These are phyloP conservation scores for Lachancea fermentati DNA, from an alignment of 805 yeast species.

Conservation along the genomic window DNA sequence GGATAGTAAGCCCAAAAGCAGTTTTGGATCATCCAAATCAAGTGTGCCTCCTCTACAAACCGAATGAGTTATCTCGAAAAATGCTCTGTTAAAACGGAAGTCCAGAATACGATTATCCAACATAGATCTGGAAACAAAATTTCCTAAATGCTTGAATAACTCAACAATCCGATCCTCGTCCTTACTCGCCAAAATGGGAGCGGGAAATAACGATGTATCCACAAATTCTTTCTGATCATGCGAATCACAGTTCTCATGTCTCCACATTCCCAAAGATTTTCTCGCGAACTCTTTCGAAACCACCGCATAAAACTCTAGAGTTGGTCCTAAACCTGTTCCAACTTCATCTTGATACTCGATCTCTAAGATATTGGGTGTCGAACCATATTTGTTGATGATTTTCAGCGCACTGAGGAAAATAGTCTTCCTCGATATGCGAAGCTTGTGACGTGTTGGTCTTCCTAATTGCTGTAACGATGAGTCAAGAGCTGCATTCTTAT, in stretches of 20 bases:
- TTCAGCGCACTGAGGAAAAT: slow-evolving; percentile 73
- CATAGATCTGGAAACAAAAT: slow-evolving; percentile 79
- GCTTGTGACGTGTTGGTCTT: slow-evolving; percentile 70
- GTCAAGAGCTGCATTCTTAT: slow-evolving; percentile 27
- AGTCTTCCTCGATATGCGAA: slow-evolving; percentile 65
- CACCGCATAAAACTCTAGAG: slow-evolving; percentile 82
- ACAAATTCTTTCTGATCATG: slow-evolving; percentile 32
- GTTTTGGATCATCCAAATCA: slow-evolving; percentile 8
- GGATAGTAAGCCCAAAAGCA: slow-evolving; percentile 36
- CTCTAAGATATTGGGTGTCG: slow-evolving; percentile 76
- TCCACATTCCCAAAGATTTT: slow-evolving; percentile 62
- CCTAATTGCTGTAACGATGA: slow-evolving; percentile 49
- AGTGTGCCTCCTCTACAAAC: slow-evolving; percentile 9
- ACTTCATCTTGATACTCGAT: slow-evolving; percentile 85
- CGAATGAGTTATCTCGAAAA: slow-evolving; percentile 53
- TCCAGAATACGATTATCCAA: slow-evolving; percentile 86
- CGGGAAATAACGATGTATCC: slow-evolving; percentile 64
- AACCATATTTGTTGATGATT: slow-evolving; percentile 68
- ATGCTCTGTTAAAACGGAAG: slow-evolving; percentile 64
- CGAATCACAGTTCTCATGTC: slow-evolving; percentile 36
- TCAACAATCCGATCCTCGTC: slow-evolving; percentile 40
- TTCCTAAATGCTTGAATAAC: slow-evolving; percentile 66
- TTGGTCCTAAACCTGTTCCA: slow-evolving; percentile 97
- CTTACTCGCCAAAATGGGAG: slow-evolving; percentile 41
- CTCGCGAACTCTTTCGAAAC: slow-evolving; percentile 71